A percentile compares a stretch with the other conserved stretches of the same genome.
These are phyloP conservation scores for Sugiyamaella americana DNA, from an alignment of 805 yeast genomes.

Conservation along the genomic window DNA sequence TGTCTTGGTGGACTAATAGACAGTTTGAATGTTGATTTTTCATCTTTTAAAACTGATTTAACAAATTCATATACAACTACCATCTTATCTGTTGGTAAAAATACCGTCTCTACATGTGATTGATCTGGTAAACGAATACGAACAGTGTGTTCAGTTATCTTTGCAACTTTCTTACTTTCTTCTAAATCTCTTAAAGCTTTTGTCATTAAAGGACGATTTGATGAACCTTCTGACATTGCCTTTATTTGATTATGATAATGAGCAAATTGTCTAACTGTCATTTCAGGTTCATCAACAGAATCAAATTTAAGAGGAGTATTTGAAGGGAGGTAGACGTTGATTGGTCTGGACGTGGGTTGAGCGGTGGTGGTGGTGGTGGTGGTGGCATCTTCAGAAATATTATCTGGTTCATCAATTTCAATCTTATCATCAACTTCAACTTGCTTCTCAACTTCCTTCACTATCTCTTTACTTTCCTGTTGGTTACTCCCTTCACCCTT, in stretches of 20 bases:
- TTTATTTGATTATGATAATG: slow-evolving; percentile 47
- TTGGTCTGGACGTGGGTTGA: slow-evolving; percentile 2
- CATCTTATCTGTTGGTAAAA: slow-evolving; percentile 41
- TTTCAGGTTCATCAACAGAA: slow-evolving; percentile 32
- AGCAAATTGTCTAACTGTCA: slow-evolving; percentile 48
- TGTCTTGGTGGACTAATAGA: slow-evolving; percentile 45
- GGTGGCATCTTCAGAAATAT: neutral
- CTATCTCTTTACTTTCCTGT: too few relatives aligned
- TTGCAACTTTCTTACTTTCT: slow-evolving; percentile 23
- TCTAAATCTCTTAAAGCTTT: slow-evolving; percentile 35
- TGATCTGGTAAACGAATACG: slow-evolving; percentile 57
- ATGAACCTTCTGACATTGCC: slow-evolving; percentile 34
- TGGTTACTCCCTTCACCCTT: neutral
- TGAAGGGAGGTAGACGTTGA: slow-evolving; percentile 14
- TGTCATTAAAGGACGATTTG: slow-evolving; percentile 39
- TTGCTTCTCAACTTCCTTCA: too few relatives aligned
- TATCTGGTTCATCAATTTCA: neutral
- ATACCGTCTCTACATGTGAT: slow-evolving; percentile 44
- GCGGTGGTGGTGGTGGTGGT: neutral
- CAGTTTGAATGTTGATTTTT: slow-evolving; percentile 34
- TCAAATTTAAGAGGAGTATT: neutral
- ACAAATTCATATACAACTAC: slow-evolving; percentile 32
- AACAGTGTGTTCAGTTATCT: slow-evolving; percentile 35
- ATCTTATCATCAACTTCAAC: neutral
- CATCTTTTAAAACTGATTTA: slow-evolving; percentile 26